Base-by-base conservation (phyloP, 202 grass and related monocot genomes). In the Zoysia matrella region DNA sequence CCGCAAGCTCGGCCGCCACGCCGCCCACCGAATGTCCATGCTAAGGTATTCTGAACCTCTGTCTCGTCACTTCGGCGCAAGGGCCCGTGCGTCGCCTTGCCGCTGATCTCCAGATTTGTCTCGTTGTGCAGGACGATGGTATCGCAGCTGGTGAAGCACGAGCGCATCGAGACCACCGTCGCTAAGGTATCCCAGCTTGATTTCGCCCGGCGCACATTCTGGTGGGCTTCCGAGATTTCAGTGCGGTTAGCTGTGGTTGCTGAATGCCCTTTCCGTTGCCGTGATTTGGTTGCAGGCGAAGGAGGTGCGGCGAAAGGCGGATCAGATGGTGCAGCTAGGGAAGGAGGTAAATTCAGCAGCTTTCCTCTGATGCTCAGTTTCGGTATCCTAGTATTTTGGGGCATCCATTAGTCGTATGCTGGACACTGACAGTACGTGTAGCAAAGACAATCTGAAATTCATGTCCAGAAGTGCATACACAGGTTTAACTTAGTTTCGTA, bases 301-400 rank as follows among this genome's bases (percentile, higher is more conserved):
- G 86, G 95, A 98, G 80, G 88, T 95, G 52, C 90, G 95, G 60
- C 67, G 90, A 62, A 86, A 91, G 80, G 92, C 90, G 64, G 92
- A 98, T 91, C 93, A 91, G 86, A 98, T 98, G 95, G 95, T 95
- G 40, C 92, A 98, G 82, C 90, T 95, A n/a, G 95, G 92, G 39
- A 98, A 98, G 77, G 95, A 97, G 87, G 95, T 98, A 73, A 39
- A 30, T 14, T 64, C 14, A 11, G 18, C 57, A 55, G 46, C n/a
- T 49, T 10, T 30, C 46, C 16, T 14, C 60, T 58, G 6, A 6
- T 80, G 43, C 15, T 8, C 2, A 8, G 2, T 16, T 63, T 18
- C 54, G 72, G 66, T 52, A 10, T 52, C 4, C 1, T 69, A 2
- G 11, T 50, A 53, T 46, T 79, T 52, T 75, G 47, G 9, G 50